Evolutionary conservation across 768 basidiomycete genomes (phyloP).

Genomic region (Lentinula raphanica): DNA sequence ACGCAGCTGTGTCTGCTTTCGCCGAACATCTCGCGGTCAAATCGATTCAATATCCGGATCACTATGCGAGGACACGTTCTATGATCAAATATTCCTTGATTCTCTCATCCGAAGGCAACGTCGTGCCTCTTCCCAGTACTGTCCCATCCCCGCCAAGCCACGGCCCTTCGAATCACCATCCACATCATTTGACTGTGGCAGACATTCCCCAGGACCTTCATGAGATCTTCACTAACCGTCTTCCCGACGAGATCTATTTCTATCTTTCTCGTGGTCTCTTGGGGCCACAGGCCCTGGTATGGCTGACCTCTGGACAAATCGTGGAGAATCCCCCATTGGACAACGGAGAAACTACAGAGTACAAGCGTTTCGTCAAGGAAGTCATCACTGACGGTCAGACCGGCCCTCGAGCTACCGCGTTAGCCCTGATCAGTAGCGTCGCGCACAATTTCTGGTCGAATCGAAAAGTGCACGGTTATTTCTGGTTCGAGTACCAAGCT

Average conservation of each 20-base stretch:
- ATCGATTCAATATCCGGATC: slow-evolving; percentile 71
- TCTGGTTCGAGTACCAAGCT: slow-evolving; percentile 67
- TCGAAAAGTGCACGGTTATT: slow-evolving; percentile 63
- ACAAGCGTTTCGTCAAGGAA: slow-evolving; percentile 91
- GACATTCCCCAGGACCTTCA: slow-evolving; percentile 91
- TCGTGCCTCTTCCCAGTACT: slow-evolving; percentile 76
- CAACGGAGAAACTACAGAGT: slow-evolving; percentile 93
- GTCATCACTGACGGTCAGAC: slow-evolving; percentile 94
- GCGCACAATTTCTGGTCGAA: slow-evolving; percentile 77
- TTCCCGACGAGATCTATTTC: slow-evolving; percentile 96
- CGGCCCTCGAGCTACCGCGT: slow-evolving; percentile 84
- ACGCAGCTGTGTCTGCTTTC: slow-evolving; percentile 71
- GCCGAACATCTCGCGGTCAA: slow-evolving; percentile 82
- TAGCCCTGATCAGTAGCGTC: slow-evolving; percentile 83
- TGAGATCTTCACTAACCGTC: slow-evolving; percentile 89
- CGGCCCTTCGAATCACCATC: slow-evolving; percentile 50
- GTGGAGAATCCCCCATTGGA: slow-evolving; percentile 85
- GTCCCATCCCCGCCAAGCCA: slow-evolving; percentile 42
- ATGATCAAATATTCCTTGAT: slow-evolving; percentile 92
- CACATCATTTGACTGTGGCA: slow-evolving; percentile 69
- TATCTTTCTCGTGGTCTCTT: slow-evolving; percentile 91
- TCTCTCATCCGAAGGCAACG: slow-evolving; percentile 79
- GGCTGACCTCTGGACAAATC: slow-evolving; percentile 86
- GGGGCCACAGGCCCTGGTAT: slow-evolving; percentile 86
- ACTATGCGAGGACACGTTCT: slow-evolving; percentile 82